Percentiles rank a stretch among this genome's conserved stretches.
These are phyloP conservation scores for Saccharomyces kudriavzevii DNA, from an alignment of 805 yeast species.

Conservation along the genomic window DNA sequence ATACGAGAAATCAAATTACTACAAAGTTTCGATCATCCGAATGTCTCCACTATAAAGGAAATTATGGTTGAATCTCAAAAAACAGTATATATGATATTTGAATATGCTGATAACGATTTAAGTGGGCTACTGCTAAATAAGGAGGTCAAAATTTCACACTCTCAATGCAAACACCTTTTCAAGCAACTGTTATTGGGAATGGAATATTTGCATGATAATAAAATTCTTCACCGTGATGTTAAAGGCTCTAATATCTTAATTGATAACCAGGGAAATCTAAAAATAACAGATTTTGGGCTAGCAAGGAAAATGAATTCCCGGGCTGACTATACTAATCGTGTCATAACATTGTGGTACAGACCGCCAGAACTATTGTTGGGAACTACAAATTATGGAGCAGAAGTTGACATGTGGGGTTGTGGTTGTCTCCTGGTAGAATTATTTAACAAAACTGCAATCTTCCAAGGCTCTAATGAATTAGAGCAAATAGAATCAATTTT, in stretches of 20 bases:
- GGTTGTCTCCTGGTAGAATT: constrained; percentile 86
- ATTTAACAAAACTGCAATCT: constrained; percentile 64
- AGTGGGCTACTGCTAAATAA: constrained; percentile 81
- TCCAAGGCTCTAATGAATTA: constrained; percentile 84
- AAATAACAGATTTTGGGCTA: constrained; percentile 76
- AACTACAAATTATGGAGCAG: constrained; percentile 80
- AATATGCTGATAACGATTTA: constrained; percentile 87
- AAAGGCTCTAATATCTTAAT: constrained; percentile 73
- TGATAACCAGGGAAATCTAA: constrained; percentile 52
- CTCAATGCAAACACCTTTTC: constrained; percentile 60
- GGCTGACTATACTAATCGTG: constrained; percentile 81
- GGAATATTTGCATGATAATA: constrained; percentile 56
- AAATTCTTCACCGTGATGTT: constrained; percentile 72
- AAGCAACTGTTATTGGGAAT: constrained; percentile 62
- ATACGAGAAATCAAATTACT: constrained; percentile 81
- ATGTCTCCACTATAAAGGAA: constrained; percentile 74
- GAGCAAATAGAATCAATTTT: constrained; percentile 73
- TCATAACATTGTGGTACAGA: constrained; percentile 93
- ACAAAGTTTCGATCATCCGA: constrained; percentile 69
- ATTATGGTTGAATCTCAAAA: constrained; percentile 70
- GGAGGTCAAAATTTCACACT: constrained; percentile 49
- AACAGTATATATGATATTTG: constrained; percentile 81
- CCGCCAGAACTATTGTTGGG: constrained; percentile 93
- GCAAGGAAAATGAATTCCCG: constrained; percentile 71
- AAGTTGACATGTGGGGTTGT: constrained; percentile 94